phyloP scores from a whole-genome alignment of 2,329 filamentous ascomycete species.

The Penicillium paneum region DNA sequence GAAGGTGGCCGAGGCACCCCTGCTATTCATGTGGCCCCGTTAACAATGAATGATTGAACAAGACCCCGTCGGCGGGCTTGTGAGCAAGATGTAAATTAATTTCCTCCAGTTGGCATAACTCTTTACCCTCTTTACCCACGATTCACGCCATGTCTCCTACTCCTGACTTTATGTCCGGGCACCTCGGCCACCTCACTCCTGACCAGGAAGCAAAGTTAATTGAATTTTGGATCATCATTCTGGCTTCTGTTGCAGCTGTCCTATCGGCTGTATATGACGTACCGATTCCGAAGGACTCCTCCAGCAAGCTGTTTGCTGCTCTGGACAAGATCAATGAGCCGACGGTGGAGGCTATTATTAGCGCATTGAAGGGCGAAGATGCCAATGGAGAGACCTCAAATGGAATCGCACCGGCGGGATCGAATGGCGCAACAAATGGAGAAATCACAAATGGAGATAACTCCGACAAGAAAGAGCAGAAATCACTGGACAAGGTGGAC shows the following conservation, averaged over 20 bases:
- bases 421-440: neutral
- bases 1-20: neutral
- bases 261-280: conserved; percentile 37
- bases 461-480: conserved; percentile 3
- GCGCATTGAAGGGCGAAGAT: conserved; percentile 12
- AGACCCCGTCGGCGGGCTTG: neutral
- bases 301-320: conserved; percentile 20
- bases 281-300: conserved; percentile 14
- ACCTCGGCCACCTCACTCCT: conserved; percentile 71
- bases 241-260: conserved; percentile 19
- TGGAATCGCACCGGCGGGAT: neutral
- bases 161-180: conserved; percentile 40
- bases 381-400: neutral
- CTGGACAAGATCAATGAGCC: conserved; percentile 22
- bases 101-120: neutral
- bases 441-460: neutral
- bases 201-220: conserved; percentile 83
- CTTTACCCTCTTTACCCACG: too few species aligned
- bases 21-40: conserved; percentile 1
- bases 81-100: neutral
- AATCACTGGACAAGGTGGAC: conserved; percentile 18
- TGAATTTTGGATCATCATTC: conserved; percentile 68
- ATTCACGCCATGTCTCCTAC: conserved; percentile 10
- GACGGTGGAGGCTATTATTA: conserved; percentile 20
- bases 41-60: neutral